Conservation (phyloP, 1,139 yeast species). For the Kazachstania sp. region DNA sequence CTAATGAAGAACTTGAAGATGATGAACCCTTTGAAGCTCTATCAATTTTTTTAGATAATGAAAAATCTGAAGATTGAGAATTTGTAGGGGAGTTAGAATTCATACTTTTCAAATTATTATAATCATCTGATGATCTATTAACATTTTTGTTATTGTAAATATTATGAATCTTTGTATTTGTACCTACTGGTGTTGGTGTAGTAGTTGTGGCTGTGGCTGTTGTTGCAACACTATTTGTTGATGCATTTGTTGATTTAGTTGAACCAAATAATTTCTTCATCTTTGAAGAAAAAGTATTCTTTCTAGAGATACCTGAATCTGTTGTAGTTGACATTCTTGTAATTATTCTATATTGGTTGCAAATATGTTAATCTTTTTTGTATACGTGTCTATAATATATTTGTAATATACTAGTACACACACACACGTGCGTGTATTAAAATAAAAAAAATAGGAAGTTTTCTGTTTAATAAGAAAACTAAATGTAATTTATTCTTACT, state of each 20-base stretch:
- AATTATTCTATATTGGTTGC: background rate
- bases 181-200: background rate
- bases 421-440: too few relatives aligned
- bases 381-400: too few relatives aligned
- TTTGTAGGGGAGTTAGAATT: slow-evolving; percentile 5
- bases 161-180: slow-evolving; percentile 1
- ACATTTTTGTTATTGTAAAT: background rate
- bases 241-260: background rate
- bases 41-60: slow-evolving; percentile 6
- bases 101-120: background rate
- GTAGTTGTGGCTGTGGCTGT: too few relatives aligned
- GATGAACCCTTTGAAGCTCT: background rate
- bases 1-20: slow-evolving; percentile 2
- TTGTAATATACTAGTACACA: too few relatives aligned
- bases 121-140: background rate
- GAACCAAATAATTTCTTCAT: slow-evolving; percentile 10
- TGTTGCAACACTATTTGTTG: background rate
- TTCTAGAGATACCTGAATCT: slow-evolving; percentile 3
- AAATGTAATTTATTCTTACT: too few relatives aligned
- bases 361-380: too few relatives aligned
- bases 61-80: slow-evolving; percentile 4
- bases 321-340: background rate
- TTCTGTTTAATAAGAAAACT: too few relatives aligned
- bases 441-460: too few relatives aligned
- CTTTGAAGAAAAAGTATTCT: slow-evolving; percentile 9